Conservation (phyloP, 2,329 filamentous ascomycete species). For the Pyrenochaeta sp. region DNA sequence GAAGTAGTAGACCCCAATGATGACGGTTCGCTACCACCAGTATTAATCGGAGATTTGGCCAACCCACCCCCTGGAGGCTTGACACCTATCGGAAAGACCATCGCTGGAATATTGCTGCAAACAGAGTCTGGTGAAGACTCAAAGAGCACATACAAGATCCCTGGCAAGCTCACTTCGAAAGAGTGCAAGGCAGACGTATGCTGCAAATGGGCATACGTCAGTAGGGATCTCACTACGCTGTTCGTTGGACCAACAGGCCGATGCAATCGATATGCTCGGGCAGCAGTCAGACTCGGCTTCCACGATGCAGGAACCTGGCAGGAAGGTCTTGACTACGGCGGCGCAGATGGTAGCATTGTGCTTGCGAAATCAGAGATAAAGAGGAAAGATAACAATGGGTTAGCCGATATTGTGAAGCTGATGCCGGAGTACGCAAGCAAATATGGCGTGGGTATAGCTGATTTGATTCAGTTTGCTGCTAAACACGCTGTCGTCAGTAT, state of each 20-base stretch:
- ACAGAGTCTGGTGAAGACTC: no score
- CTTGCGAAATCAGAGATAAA: constrained; percentile 27
- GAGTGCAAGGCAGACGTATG: constrained; percentile 36
- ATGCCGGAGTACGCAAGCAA: constrained; percentile 12
- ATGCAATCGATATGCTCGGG: constrained; percentile 35
- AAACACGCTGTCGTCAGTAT: constrained; percentile 39
- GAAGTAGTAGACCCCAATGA: constrained; percentile 9
- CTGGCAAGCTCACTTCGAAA: constrained; percentile 10
- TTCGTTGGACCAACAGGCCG: constrained; percentile 32
- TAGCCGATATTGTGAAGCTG: constrained; percentile 23
- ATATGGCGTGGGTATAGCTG: constrained; percentile 43
- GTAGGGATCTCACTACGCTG: constrained; percentile 15
- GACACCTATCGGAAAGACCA: constrained; percentile 23
- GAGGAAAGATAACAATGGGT: constrained; percentile 31
- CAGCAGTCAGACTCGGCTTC: constrained; percentile 35
- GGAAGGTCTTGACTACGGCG: constrained; percentile 27
- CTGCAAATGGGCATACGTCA: constrained; percentile 34
- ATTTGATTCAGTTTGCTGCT: constrained; percentile 44
- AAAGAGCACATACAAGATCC: constrained; percentile 3
- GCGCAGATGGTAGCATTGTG: constrained; percentile 37
- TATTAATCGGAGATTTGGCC: constrained; percentile 36
- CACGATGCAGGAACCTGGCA: constrained; percentile 40
- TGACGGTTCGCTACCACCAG: constrained; percentile 14
- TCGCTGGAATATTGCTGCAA: constrained; percentile 30
- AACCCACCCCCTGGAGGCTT: constrained; percentile 8